Base-by-base conservation (phyloP, 2,329 filamentous ascomycete species). In the Tolypocladium capitatum region DNA sequence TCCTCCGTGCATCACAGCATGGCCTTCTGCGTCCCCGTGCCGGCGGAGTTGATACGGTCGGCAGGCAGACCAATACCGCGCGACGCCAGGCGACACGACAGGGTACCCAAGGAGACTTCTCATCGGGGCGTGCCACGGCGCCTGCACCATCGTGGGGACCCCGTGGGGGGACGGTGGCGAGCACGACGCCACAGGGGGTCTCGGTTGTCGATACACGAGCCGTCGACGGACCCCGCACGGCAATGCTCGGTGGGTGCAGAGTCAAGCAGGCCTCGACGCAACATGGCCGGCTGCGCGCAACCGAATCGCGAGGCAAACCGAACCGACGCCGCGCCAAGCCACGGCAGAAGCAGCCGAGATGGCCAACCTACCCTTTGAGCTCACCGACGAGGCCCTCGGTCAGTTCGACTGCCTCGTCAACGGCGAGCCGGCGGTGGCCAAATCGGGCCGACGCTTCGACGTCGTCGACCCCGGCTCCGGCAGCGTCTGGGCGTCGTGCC, bases 391-490 rank as follows among this genome's bases (percentile, higher is more conserved):
- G 2, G 65, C 63, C 27, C 66, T 79, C 14, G 63, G 73, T 16
- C 66, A 71, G 32, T 68, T 68, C 38, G 69, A 76, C 50, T 75
- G 70, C 44, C 71, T 72, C 46, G 62, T 78, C 47, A 64, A 75
- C 48, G 70, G 73, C 46, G 52, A 70, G 54, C 73, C 70, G 65
- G 62, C 71, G 1, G 48, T 63, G 13, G 66, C 74, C 16, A 67
- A 66, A 40, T 70, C 67, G 30, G 69, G 69, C 44, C 63, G 66
- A 32, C 68, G 71, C 0, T 79, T 78, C 50, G 65, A 73, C 50
- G 69, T 78, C 10, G 54, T 75, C 16, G 74, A 79, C 50, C 75
- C 75, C 0, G 75, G 75, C 34, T 71, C 69, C 6, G 70, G 70
- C 52, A 63, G 64, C 42, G 53, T 64, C 3, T 79, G 74, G 73